Evolutionary conservation across 2,329 filamentous ascomycete genomes (phyloP), one percentile per base, ranked within the genome.

Genomic region (Cladosporium phlei): DNA sequence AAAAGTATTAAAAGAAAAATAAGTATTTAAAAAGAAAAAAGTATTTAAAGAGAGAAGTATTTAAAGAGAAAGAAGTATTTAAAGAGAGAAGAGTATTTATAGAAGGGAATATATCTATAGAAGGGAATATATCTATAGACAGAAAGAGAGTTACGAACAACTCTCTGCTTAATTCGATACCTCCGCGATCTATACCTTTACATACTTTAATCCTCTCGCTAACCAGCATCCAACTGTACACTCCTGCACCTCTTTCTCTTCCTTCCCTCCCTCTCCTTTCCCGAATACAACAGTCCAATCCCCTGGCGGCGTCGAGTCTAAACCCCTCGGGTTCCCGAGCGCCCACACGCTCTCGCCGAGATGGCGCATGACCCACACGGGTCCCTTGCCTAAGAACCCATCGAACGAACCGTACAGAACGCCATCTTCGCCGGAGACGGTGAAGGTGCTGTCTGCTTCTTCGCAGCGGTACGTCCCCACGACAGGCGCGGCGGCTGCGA

Each of bases 361-460:
- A 24, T 63, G 62, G 10, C 56, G 53, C 62, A 73, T 69, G 2
- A 66, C 47, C 40, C 65, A 62, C 3, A 58, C 54, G 1, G 67
- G 63, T 2, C 70, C 69, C 11, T 42, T 55, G 2, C 70, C 70
- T 3, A 73, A 53, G 44, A 60, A 72, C 4, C 70, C 70, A 43
- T 67, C 61, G 48, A 73, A 72, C 2, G 58, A 55, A 5, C 67
- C 70, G 46, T 72, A 72, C n/a, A 73, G 43, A 48, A 68, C 55
- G 7, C 59, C 64, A n/a, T 62, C 61, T 4, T 52, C 52, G 4
- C 67, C 67, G 4, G 48, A 55, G 46, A 63, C 64, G 33, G 59
- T 56, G 50, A 73, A 66, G 0, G 51, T 61, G 4, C 66, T 70
- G 4, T 69, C 64, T 1, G 61, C 53, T 28, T 71, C 68, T 1